Base-by-base conservation (phyloP, 1,284 basidiomycete genomes). In the Porodaedalea pini region DNA sequence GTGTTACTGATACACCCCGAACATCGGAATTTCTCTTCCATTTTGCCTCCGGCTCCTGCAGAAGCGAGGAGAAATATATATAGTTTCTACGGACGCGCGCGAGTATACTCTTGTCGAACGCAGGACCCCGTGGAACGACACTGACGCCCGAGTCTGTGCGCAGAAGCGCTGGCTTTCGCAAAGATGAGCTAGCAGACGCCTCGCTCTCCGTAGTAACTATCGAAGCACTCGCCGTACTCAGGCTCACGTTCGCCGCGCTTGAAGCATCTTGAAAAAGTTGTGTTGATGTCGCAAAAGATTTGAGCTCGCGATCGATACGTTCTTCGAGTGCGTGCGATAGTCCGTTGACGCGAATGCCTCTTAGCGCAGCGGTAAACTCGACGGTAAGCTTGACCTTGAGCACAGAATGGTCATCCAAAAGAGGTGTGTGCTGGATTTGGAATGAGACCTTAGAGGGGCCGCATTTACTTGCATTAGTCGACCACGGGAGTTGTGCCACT, bases 31-130 rank as follows among this genome's bases (percentile, higher is more conserved):
- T 90, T 67, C 83, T 76, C 69, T 85, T 88, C 97, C 97, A 99
- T 71, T 99, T 99, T 1, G 94, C 94, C 70, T 98, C 95, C 0
- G 97, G 97, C 68, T 99, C 97, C 71, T 99, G 97, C 40, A 99
- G 74, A 19, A 99, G 77, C 0, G 95, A 97, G 0, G 95, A 96
- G 70, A 99, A 99, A 71, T 99, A 96, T 59, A 98, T 98, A 70
- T 99, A 99, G 70, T 93, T 97, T 60, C 96, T 81, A 66, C 88
- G 84, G 29, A 98, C 90, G 59, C 94, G 78, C 13, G 90, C 85
- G 8, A 91, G 71, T 41, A 98, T 88, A 3, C 86, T 82, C 68
- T 92, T 91, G 64, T 92, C 84, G 2, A 82, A 85, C 0, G 80
- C 81, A 2, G 79, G 72, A 3, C 83, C 78, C 32, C 89, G 78